These are phyloP conservation scores for Paramecium tetraurelia DNA, from an alignment of 73 alveolate genomes.

Conservation along the genomic window DNA sequence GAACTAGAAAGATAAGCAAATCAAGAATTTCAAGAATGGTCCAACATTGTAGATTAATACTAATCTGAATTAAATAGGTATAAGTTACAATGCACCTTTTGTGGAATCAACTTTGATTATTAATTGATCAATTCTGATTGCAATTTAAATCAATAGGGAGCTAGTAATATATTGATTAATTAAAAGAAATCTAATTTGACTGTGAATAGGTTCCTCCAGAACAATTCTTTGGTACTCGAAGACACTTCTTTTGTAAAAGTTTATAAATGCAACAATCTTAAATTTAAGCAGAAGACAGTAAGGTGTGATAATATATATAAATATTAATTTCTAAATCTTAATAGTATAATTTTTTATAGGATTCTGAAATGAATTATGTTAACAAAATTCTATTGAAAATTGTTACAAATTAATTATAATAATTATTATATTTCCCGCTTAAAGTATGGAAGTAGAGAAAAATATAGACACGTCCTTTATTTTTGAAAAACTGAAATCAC, in stretches of 20 bases:
- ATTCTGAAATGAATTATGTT: background rate
- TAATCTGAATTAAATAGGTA: background rate
- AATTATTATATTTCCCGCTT: background rate
- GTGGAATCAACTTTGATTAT: constrained; percentile 37
- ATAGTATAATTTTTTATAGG: background rate
- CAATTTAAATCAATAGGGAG: background rate
- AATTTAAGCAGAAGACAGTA: background rate
- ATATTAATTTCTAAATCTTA: background rate
- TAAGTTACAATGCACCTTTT: background rate
- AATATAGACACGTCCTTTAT: background rate
- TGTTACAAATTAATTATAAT: background rate
- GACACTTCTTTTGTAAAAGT: background rate
- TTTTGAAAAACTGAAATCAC: background rate
- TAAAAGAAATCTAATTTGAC: background rate
- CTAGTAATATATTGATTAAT: background rate
- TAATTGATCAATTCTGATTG: background rate
- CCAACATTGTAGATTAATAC: background rate
- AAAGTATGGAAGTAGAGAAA: background rate
- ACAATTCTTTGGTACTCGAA: background rate
- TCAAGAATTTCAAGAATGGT: constrained; percentile 4
- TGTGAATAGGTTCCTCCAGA: background rate
- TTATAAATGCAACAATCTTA: background rate
- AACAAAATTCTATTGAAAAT: background rate
- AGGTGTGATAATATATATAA: background rate
- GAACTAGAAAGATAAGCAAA: background rate